Evolutionary conservation across 164 flowering plant species (phyloP), one percentile per base, ranked within the genome.

Genomic region (Nymphaea thermarum): DNA sequence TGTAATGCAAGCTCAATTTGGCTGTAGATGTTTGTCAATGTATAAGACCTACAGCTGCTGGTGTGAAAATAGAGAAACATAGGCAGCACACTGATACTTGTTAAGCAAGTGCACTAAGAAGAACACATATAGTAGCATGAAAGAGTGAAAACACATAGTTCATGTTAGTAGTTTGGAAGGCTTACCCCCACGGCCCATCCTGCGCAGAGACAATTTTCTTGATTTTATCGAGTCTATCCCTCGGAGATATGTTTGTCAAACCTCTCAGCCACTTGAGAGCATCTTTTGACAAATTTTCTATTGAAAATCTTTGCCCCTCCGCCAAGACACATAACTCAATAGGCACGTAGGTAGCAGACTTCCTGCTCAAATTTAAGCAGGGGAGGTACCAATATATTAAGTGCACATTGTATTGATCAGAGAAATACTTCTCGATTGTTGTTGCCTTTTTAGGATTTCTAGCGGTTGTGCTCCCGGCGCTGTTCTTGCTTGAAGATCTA

Each of bases 151-250:
- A 25, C 36, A 1, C 36, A 25, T 25, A 25, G 36, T 25, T 25
- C 36, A 25, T 25, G 36, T 25, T 25, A 25, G 36, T 25, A 25
- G 36, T 25, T 25, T 25, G 6, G 17, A 16, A 16, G n/a, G 78
- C 88, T 57, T 91, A 88, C 94, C 94, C 83, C 15, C 84, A 68
- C 61, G 94, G 92, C 42, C 92, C 95, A 72, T 81, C 75, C 0
- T 42, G 16, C 11, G 80, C 77, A 18, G 25, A 43, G 17, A 88
- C 73, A 81, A 87, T 85, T 4, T 73, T 12, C 25, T 65, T 43
- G 65, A 88, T 91, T n/a, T 4, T 36, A 3, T 61, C 63, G 81
- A 60, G 75, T 65, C 97, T 80, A 0, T 25, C 72, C 43, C 7
- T 4, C 16, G 97, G 83, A 0, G 42, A 16, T 43, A 72, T 76